Percentiles rank a stretch among this genome's conserved stretches.
Conservation (phyloP, 495 filamentous ascomycete species). For the Penicillium chermesinum region DNA sequence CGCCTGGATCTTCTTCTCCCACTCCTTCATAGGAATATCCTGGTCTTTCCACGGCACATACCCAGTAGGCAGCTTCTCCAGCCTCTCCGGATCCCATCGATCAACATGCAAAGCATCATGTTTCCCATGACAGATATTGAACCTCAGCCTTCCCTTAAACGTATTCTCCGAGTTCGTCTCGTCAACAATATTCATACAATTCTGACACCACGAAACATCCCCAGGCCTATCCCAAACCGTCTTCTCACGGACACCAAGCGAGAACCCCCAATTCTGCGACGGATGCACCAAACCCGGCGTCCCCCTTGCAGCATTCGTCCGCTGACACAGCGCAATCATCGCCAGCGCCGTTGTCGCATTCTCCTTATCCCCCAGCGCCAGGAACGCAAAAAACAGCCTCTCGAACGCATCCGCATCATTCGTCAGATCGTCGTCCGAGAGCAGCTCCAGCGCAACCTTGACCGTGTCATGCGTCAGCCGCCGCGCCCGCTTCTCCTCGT, state of each 20-base stretch:
- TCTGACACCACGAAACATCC: conserved; percentile 10
- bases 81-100: neutral
- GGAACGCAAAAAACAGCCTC: conserved; percentile 4
- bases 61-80: neutral
- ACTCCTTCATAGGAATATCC: neutral
- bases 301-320: neutral
- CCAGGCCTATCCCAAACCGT: conserved; percentile 1
- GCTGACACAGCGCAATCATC: conserved; percentile 2
- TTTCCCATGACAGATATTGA: neutral
- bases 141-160: neutral
- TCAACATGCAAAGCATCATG: neutral
- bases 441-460: conserved; percentile 8
- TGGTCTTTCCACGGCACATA: conserved; percentile 1
- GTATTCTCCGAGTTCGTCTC: neutral
- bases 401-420: conserved; percentile 8
- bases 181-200: conserved; percentile 7
- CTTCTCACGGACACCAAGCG: neutral
- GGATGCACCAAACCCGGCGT: neutral
- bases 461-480: conserved; percentile 1
- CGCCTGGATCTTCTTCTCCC: neutral
- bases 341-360: conserved; percentile 6
- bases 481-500: neutral
- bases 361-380: conserved; percentile 3
- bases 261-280: neutral
- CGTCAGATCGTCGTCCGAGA: conserved; percentile 5